phyloP scores from a whole-genome alignment of 371 early-diverging fungal genomes.

The Mortierella sp. region DNA sequence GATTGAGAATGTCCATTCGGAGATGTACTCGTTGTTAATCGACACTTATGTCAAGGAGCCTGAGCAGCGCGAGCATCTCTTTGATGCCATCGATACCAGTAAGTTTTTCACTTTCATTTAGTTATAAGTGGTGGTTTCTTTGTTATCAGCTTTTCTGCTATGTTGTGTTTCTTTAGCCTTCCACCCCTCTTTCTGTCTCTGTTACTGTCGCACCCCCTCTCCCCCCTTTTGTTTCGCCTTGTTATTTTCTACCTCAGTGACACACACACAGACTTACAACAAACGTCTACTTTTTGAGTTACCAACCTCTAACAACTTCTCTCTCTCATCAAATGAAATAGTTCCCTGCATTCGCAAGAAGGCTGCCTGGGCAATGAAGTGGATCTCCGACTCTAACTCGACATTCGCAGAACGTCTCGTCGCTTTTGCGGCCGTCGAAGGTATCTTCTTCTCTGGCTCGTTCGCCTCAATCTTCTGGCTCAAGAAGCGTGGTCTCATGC shows the following conservation, averaged over 20 bases:
- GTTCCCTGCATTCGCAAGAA: conserved; percentile 98
- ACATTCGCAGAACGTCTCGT: conserved; percentile 97
- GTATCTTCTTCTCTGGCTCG: conserved; percentile 99
- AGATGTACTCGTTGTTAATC: conserved; percentile 99
- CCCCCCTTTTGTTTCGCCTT: neutral
- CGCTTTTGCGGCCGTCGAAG: conserved; percentile 99
- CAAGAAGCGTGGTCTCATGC: conserved; percentile 99
- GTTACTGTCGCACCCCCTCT: neutral
- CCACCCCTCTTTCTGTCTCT: neutral
- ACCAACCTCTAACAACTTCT: neutral
- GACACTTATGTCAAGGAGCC: conserved; percentile 98
- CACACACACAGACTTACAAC: neutral
- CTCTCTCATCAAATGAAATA: conserved; percentile 26
- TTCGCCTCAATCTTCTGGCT: conserved; percentile 99
- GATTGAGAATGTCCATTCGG: conserved; percentile 99
- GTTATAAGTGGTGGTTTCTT: neutral
- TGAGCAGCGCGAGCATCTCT: conserved; percentile 89
- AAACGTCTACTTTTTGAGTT: neutral
- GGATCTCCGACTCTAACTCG: conserved; percentile 90
- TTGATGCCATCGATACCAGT: conserved; percentile 98
- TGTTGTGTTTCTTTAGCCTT: neutral
- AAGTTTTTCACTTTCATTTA: conserved; percentile 40
- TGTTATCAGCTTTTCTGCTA: neutral
- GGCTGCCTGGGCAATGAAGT: conserved; percentile 99
- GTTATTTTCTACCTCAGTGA: neutral